A percentile compares a stretch with the other conserved stretches of the same genome.
These are phyloP conservation scores for Acanthamoeba castellanii DNA, from an alignment of 208 protist genomes.

Conservation along the genomic window DNA sequence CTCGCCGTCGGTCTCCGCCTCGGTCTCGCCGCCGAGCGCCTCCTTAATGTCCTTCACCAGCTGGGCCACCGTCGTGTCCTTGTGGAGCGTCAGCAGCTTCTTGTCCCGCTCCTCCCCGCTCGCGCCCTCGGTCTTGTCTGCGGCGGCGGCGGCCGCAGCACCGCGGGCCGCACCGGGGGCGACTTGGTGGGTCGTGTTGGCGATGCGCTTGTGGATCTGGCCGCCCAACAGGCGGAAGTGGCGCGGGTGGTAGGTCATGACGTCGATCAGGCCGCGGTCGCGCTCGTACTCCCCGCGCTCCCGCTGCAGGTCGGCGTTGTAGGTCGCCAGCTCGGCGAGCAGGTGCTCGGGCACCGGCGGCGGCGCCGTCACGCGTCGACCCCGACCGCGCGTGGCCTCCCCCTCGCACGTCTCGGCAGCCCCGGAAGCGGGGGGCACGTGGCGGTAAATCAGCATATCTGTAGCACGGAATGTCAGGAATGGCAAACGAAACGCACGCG, in stretches of 20 bases:
- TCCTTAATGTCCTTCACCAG: neutral
- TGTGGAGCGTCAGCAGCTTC: constrained; percentile 1
- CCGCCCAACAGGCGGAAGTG: neutral
- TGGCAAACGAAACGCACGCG: neutral
- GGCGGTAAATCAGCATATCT: constrained; percentile 77
- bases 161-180: too few species aligned
- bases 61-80: neutral
- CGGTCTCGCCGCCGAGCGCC: neutral
- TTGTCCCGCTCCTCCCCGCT: neutral
- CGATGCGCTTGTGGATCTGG: constrained; percentile 37
- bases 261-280: constrained; percentile 32
- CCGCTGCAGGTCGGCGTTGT: neutral
- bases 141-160: too few species aligned
- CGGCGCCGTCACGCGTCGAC: neutral
- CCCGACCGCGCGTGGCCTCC: too few species aligned
- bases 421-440: neutral
- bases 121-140: neutral
- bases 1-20: neutral
- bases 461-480: neutral
- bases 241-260: constrained; percentile 20
- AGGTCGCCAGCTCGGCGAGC: neutral
- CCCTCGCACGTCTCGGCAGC: neutral
- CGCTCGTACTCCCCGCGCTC: constrained; percentile 60
- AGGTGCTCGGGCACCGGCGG: constrained; percentile 40
- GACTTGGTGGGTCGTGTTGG: too few species aligned